These are phyloP conservation scores for Dryas alaskensis DNA, from an alignment of 306 rosid species.

Conservation along the genomic window DNA sequence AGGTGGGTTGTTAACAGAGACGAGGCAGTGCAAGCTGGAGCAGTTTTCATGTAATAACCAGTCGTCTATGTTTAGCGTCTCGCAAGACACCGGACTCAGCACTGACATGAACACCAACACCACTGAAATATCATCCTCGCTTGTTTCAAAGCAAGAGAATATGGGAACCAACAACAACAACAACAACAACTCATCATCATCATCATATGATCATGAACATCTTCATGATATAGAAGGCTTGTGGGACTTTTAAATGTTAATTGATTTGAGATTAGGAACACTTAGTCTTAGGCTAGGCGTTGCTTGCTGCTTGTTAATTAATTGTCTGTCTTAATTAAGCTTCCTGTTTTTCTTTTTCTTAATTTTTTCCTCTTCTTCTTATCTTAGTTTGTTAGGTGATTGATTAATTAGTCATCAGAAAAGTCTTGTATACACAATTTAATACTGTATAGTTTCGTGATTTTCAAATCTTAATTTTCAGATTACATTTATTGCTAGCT, in stretches of 20 bases:
- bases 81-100: constrained; percentile 72
- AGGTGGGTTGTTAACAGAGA: constrained; percentile 11
- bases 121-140: constrained; percentile 53
- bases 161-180: constrained; percentile 21
- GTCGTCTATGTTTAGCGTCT: constrained; percentile 52
- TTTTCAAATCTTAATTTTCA: constrained; percentile 28
- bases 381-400: constrained; percentile 23
- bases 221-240: constrained; percentile 52
- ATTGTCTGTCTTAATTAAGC: background rate
- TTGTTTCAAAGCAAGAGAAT: constrained; percentile 47
- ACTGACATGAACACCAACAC: constrained; percentile 48
- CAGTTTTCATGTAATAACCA: constrained; percentile 56
- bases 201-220: constrained; percentile 34
- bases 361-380: background rate
- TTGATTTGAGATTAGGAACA: background rate
- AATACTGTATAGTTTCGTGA: constrained; percentile 43
- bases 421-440: constrained; percentile 9
- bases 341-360: background rate
- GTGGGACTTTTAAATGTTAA: constrained; percentile 52
- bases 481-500: constrained; percentile 16
- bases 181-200: constrained; percentile 16
- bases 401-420: constrained; percentile 11
- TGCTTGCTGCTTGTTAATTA: background rate
- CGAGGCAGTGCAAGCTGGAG: constrained; percentile 53
- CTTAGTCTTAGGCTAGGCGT: background rate